Evolutionary conservation across 306 rosid genomes (phyloP).

Genomic region (Malus fusca): DNA sequence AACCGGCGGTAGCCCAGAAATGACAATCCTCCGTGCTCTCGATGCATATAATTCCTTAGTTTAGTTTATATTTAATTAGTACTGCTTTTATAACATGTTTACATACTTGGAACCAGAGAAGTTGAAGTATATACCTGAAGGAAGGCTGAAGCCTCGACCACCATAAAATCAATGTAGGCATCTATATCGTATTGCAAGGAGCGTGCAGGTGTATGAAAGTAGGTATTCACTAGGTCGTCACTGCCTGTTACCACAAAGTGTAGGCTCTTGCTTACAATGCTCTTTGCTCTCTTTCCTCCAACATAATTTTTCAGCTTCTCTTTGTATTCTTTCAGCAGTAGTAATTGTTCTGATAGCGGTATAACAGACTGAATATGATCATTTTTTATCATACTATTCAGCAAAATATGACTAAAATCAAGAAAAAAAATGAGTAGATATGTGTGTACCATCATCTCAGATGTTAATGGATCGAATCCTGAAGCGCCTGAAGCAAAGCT

Average conservation of each 20-base stretch:
- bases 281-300: not conserved
- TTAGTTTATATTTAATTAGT: not conserved
- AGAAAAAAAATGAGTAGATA: not conserved
- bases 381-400: not conserved
- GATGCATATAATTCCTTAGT: not conserved
- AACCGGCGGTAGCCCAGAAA: not conserved
- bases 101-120: not conserved
- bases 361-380: not conserved
- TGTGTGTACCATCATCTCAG: not conserved
- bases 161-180: constrained; percentile 3
- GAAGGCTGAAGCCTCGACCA: not conserved
- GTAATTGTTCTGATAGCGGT: not conserved
- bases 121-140: not conserved
- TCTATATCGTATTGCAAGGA: not conserved
- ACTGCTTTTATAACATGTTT: no score
- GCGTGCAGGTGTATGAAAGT: constrained; percentile 4
- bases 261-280: constrained; percentile 1
- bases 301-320: not conserved
- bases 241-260: not conserved
- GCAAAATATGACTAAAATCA: not conserved
- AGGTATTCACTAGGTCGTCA: constrained; percentile 15
- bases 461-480: constrained; percentile 13
- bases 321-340: not conserved
- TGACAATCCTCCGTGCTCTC: constrained; percentile 12
- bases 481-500: constrained; percentile 11